phyloP scores from a whole-genome alignment of 495 filamentous ascomycete species.

The Aspergillus biplanus region DNA sequence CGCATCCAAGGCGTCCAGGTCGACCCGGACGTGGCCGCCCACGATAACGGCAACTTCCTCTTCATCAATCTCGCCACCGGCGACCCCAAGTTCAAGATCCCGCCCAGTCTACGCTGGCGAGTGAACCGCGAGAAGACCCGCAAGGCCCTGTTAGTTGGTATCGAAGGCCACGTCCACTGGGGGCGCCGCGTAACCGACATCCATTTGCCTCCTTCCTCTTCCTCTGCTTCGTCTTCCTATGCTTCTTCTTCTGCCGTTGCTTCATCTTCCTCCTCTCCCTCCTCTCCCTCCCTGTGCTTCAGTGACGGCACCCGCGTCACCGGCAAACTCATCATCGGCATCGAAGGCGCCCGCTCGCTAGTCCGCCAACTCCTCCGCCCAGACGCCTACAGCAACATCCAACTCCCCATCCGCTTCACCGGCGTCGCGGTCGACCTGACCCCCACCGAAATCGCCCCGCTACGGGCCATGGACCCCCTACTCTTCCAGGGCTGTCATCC shows the following conservation, averaged over 20 bases:
- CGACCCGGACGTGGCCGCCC: conserved; percentile 38
- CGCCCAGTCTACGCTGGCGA: conserved; percentile 31
- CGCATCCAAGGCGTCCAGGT: conserved; percentile 54
- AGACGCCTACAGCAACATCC: conserved; percentile 28
- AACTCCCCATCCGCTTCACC: conserved; percentile 30
- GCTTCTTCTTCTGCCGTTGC: too few relatives aligned
- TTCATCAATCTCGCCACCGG: conserved; percentile 36
- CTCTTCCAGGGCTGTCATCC: conserved; percentile 64
- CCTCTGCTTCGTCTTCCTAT: neutral
- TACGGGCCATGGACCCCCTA: conserved; percentile 57
- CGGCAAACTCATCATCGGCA: conserved; percentile 43
- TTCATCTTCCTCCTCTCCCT: too few relatives aligned
- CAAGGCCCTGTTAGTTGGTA: conserved; percentile 25
- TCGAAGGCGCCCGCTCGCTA: conserved; percentile 52
- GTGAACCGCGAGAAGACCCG: conserved; percentile 35
- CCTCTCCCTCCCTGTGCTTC: too few relatives aligned
- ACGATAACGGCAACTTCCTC: conserved; percentile 37
- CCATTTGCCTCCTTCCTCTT: neutral
- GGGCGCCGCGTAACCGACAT: conserved; percentile 23
- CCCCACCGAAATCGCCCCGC: conserved; percentile 36
- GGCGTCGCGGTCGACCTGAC: conserved; percentile 34
- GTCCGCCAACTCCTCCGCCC: conserved; percentile 44
- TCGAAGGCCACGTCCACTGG: conserved; percentile 35
- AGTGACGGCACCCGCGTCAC: conserved; percentile 20
- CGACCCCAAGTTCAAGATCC: conserved; percentile 32